Conservation (phyloP, 2,329 filamentous ascomycete genomes). For the Penicillium frequentans region DNA sequence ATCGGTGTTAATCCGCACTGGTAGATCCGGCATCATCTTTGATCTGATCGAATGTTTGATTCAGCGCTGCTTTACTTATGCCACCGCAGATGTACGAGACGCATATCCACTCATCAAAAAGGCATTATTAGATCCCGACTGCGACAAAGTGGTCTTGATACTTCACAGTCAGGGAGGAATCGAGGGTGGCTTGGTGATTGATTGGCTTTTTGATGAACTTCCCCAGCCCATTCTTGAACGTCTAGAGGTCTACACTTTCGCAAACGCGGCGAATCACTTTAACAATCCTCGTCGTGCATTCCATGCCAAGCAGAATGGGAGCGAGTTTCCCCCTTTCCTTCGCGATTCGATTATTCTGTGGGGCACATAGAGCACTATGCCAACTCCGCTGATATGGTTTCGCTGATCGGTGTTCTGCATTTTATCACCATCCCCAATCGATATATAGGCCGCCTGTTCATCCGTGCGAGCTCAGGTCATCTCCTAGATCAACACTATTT, state of each 20-base stretch:
- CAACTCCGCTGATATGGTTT: slow-evolving; percentile 71
- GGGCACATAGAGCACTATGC: slow-evolving; percentile 79
- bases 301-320: background rate
- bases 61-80: slow-evolving; percentile 72
- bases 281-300: slow-evolving; percentile 65
- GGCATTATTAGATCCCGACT: slow-evolving; percentile 60
- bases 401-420: slow-evolving; percentile 71
- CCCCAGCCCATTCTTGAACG: slow-evolving; percentile 65
- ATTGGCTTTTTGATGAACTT: slow-evolving; percentile 74
- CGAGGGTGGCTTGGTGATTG: slow-evolving; percentile 69
- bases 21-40: slow-evolving; percentile 64
- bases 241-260: slow-evolving; percentile 75
- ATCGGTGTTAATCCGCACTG: background rate
- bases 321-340: background rate
- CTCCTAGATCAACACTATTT: slow-evolving; percentile 49
- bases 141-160: slow-evolving; percentile 71
- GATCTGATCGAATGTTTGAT: slow-evolving; percentile 76
- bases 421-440: slow-evolving; percentile 55
- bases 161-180: slow-evolving; percentile 78
- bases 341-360: slow-evolving; percentile 41
- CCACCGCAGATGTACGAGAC: slow-evolving; percentile 63
- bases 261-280: slow-evolving; percentile 76
- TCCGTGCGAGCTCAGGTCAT: slow-evolving; percentile 43
- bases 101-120: slow-evolving; percentile 64
- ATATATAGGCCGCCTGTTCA: slow-evolving; percentile 52